Percentiles rank a stretch among this genome's conserved stretches.
phyloP scores from a whole-genome alignment of 352 stramenopile species.

The Blastocystis sp. region DNA sequence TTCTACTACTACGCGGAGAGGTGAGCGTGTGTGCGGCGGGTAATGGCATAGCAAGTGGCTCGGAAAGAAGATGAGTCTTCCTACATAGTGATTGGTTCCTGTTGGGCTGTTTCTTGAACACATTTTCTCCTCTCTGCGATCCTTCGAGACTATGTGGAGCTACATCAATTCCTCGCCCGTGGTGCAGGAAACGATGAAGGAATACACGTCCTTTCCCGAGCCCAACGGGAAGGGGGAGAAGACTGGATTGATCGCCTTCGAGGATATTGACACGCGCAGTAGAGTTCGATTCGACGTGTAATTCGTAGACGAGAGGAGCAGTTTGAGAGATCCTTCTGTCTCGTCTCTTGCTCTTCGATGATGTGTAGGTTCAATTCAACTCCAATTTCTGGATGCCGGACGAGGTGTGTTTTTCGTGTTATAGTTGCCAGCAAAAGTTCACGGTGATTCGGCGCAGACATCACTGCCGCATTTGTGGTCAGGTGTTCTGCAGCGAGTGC shows the following conservation, averaged over 20 bases:
- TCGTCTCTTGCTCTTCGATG: neutral
- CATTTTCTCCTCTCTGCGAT: neutral
- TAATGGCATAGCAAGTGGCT: constrained; percentile 66
- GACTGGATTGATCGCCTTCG: constrained; percentile 34
- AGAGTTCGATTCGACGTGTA: neutral
- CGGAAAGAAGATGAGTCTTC: constrained; percentile 70
- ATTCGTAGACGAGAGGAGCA: neutral
- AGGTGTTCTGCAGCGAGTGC: constrained; percentile 63
- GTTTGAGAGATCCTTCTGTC: neutral
- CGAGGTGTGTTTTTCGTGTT: constrained; percentile 63
- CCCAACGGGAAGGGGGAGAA: constrained; percentile 42
- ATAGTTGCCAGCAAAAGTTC: constrained; percentile 56
- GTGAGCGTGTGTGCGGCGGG: neutral
- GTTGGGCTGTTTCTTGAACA: constrained; percentile 6
- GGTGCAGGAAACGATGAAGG: neutral
- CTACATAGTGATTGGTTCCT: constrained; percentile 59
- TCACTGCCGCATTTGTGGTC: constrained; percentile 60
- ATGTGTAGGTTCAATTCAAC: constrained; percentile 21
- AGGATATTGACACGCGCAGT: neutral
- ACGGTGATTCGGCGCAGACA: constrained; percentile 52
- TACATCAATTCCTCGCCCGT: neutral
- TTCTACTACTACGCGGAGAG: constrained; percentile 95
- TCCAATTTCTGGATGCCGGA: constrained; percentile 58
- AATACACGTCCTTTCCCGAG: constrained; percentile 65
- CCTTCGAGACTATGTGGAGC: constrained; percentile 24